Conservation (phyloP, 2,329 filamentous ascomycete species). For the Aspergillus pseudoglaucus region DNA sequence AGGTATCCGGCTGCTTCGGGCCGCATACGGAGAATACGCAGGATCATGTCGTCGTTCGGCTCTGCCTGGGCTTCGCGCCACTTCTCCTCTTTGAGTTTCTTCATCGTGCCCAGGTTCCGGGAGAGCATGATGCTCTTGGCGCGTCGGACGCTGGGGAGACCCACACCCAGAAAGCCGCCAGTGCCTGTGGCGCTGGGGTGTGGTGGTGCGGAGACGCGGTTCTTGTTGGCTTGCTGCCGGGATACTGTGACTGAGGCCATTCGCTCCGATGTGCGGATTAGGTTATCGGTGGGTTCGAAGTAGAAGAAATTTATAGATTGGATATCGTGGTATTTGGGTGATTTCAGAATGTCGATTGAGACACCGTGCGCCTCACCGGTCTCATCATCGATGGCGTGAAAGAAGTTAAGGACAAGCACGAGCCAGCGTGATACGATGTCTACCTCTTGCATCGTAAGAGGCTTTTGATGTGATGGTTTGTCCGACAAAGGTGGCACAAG, state of each 20-base stretch:
- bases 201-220: conserved; percentile 66
- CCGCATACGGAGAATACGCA: conserved; percentile 89
- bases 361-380: conserved; percentile 79
- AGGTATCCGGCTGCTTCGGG: conserved; percentile 84
- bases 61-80: conserved; percentile 92
- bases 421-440: conserved; percentile 96
- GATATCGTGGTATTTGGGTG: conserved; percentile 96
- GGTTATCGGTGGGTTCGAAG: conserved; percentile 81
- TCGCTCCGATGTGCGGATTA: conserved; percentile 90
- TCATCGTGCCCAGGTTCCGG: conserved; percentile 92
- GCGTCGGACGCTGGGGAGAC: conserved; percentile 43
- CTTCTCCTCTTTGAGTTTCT: conserved; percentile 91
- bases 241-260: conserved; percentile 86
- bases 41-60: conserved; percentile 95
- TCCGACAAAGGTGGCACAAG: conserved; percentile 92
- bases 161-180: conserved; percentile 44
- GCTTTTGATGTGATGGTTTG: conserved; percentile 80
- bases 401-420: conserved; percentile 83
- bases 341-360: conserved; percentile 84
- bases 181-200: conserved; percentile 34
- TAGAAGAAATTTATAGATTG: conserved; percentile 98
- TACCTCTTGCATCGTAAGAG: conserved; percentile 77
- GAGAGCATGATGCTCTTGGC: conserved; percentile 80
- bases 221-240: conserved; percentile 62
- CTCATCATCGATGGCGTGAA: conserved; percentile 84